Conservation (phyloP, 2,329 filamentous ascomycete species). For the Sporothrix humicola region DNA sequence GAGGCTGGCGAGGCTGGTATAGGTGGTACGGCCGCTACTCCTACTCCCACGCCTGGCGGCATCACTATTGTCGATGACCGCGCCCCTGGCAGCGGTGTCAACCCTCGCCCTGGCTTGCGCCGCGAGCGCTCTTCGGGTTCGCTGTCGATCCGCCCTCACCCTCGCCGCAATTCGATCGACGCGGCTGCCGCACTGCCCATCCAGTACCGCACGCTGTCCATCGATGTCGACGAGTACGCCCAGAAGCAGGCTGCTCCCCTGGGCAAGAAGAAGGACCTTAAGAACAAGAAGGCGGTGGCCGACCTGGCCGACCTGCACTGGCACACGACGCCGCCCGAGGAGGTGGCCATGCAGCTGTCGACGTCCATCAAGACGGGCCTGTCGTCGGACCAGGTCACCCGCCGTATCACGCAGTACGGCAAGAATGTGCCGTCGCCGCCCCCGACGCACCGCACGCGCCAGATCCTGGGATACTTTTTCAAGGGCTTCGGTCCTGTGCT, state of each 20-base stretch:
- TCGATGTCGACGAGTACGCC: conserved; percentile 60
- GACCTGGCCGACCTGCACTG: conserved; percentile 69
- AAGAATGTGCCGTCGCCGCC: conserved; percentile 70
- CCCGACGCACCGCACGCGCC: conserved; percentile 63
- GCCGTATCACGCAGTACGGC: conserved; percentile 65
- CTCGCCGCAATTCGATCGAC: conserved; percentile 46
- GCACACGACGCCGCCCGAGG: conserved; percentile 65
- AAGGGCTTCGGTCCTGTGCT: conserved; percentile 77
- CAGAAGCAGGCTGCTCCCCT: conserved; percentile 53
- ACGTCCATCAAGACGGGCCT: conserved; percentile 64
- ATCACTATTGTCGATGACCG: conserved; percentile 23
- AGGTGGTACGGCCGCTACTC: neutral
- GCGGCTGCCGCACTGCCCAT: conserved; percentile 55
- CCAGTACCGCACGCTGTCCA: conserved; percentile 61
- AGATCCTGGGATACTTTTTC: conserved; percentile 73
- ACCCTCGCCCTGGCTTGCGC: conserved; percentile 20
- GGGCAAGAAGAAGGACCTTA: conserved; percentile 46
- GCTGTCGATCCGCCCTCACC: conserved; percentile 35
- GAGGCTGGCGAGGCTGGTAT: conserved; percentile 30
- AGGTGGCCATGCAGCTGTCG: conserved; percentile 64
- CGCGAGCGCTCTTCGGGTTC: conserved; percentile 34
- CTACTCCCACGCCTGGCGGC: neutral
- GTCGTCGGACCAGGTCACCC: conserved; percentile 61
- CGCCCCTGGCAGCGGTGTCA: too few species aligned
- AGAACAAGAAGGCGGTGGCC: conserved; percentile 46